phyloP scores from a whole-genome alignment of 129 eudicot species.

The Lactuca saligna region DNA sequence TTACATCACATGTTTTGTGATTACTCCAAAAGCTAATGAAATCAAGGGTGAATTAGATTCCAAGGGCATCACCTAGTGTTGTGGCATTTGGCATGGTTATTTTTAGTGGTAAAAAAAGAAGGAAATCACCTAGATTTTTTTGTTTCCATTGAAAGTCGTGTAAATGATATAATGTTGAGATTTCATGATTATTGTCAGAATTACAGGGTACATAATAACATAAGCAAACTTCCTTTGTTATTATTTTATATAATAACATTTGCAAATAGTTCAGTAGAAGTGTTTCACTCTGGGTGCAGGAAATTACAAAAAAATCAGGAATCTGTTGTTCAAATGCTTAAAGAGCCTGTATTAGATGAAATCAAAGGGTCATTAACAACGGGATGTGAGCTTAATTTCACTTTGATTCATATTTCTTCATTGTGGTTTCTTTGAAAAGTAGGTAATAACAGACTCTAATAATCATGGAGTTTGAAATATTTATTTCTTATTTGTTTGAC shows the following conservation, averaged over 20 bases:
- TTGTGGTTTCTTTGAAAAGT: too few relatives aligned
- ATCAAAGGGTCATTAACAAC: constrained; percentile 47
- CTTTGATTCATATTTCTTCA: constrained; percentile 60
- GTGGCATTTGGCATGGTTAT: constrained; percentile 98
- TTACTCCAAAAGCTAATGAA: not conserved
- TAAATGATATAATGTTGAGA: constrained; percentile 86
- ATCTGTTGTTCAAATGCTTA: constrained; percentile 69
- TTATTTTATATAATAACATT: not conserved
- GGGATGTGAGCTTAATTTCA: constrained; percentile 71
- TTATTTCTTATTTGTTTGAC: not conserved
- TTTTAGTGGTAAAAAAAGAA: constrained; percentile 75
- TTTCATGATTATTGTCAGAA: constrained; percentile 94
- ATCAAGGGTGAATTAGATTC: constrained; percentile 44
- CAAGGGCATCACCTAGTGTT: constrained; percentile 96
- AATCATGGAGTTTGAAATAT: not conserved
- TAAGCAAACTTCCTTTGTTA: not conserved
- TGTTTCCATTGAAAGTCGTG: constrained; percentile 81
- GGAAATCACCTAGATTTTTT: constrained; percentile 91
- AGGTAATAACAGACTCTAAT: constrained; percentile 43
- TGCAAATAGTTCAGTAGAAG: not conserved
- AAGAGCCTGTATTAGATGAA: constrained; percentile 75
- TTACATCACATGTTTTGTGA: too few relatives aligned
- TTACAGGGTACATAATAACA: constrained; percentile 64
- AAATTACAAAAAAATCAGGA: constrained; percentile 76
- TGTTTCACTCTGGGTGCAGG: constrained; percentile 37